These are phyloP conservation scores for Lactarius pseudohatsudake DNA, from an alignment of 768 basidiomycete genomes.

Conservation along the genomic window DNA sequence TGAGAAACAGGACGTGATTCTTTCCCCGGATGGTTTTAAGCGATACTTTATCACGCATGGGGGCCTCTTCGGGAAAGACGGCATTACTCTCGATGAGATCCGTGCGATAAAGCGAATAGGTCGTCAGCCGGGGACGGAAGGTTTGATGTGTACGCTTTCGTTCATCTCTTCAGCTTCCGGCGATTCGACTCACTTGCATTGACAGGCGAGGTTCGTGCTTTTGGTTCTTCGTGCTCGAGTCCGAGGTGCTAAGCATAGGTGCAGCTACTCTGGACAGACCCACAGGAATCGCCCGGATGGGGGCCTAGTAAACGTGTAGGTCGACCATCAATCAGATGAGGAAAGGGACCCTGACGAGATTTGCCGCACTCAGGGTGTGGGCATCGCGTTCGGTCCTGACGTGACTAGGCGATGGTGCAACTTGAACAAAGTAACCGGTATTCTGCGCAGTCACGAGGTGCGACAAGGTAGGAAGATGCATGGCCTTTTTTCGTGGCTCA, in stretches of 20 bases:
- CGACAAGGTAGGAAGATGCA: conserved; percentile 63
- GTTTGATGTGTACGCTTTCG: conserved; percentile 84
- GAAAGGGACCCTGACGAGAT: conserved; percentile 25
- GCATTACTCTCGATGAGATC: conserved; percentile 91
- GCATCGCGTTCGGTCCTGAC: conserved; percentile 93
- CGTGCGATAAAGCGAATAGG: conserved; percentile 85
- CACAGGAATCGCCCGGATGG: conserved; percentile 82
- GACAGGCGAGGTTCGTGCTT: conserved; percentile 57
- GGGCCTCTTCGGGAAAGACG: conserved; percentile 93
- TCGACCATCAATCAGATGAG: conserved; percentile 21
- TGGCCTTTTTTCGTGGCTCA: conserved; percentile 2
- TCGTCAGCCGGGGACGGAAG: conserved; percentile 90
- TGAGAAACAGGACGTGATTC: conserved; percentile 52
- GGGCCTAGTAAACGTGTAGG: conserved; percentile 94
- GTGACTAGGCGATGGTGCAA: conserved; percentile 89
- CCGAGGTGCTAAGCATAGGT: conserved; percentile 24
- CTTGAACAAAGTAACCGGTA: conserved; percentile 79
- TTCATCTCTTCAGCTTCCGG: not conserved
- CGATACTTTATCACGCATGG: conserved; percentile 96
- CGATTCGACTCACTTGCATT: conserved; percentile 22
- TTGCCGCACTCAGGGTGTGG: conserved; percentile 68
- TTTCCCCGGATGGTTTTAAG: conserved; percentile 79
- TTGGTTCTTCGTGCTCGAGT: not conserved
- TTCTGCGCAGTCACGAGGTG: conserved; percentile 96
- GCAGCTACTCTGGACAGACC: conserved; percentile 94